Evolutionary conservation across 768 basidiomycete genomes (phyloP).

Genomic region (Candolleomyces eurysporus): DNA sequence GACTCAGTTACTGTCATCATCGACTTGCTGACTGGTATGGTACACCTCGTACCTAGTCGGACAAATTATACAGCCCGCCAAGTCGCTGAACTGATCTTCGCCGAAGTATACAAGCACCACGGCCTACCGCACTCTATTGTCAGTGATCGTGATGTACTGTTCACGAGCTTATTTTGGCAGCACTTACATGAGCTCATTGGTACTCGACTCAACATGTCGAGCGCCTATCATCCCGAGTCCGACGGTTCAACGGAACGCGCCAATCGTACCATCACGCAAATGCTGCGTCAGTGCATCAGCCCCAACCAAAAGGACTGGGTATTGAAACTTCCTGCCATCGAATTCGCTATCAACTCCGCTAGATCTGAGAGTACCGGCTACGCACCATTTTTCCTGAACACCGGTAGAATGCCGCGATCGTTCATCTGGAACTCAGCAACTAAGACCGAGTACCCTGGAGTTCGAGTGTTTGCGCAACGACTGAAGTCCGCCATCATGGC

Average conservation of each 20-base stretch:
- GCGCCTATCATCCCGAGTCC: conserved; percentile 34
- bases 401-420: conserved; percentile 5
- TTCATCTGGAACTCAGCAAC: conserved; percentile 10
- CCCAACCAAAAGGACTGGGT: conserved; percentile 14
- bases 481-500: conserved; percentile 18
- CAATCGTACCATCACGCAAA: conserved; percentile 24
- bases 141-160: conserved; percentile 29
- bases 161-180: conserved; percentile 31
- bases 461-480: conserved; percentile 4
- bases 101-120: conserved; percentile 11
- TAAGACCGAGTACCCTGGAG: conserved; percentile 10
- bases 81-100: conserved; percentile 13
- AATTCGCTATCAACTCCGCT: conserved; percentile 9
- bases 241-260: conserved; percentile 34
- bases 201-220: conserved; percentile 12
- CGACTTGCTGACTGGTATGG: conserved; percentile 14
- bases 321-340: conserved; percentile 5
- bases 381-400: conserved; percentile 16
- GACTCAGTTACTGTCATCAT: conserved; percentile 17
- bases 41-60: conserved; percentile 15
- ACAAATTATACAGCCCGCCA: conserved; percentile 10
- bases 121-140: conserved; percentile 22
- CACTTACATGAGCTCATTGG: conserved; percentile 14
- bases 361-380: conserved; percentile 12
- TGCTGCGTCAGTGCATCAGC: conserved; percentile 9